Conservation (phyloP, 169 alveolate genomes). For the Babesia divergens region DNA sequence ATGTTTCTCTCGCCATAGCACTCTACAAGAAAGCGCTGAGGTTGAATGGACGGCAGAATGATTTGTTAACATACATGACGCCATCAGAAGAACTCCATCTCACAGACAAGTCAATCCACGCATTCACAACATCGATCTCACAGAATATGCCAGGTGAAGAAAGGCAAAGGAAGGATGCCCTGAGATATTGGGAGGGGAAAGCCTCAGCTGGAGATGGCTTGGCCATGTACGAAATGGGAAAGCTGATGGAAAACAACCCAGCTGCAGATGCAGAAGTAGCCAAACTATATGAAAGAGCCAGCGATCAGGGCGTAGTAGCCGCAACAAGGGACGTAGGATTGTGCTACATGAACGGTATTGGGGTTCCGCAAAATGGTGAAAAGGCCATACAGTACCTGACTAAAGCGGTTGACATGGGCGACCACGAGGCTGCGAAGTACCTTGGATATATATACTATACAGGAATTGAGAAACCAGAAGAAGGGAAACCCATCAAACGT, state of each 20-base stretch:
- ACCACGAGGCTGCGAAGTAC: constrained; percentile 55
- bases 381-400: constrained; percentile 44
- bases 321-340: constrained; percentile 45
- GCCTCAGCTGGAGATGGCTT: constrained; percentile 26
- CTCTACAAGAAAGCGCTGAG: constrained; percentile 28
- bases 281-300: constrained; percentile 7
- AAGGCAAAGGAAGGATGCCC: constrained; percentile 1
- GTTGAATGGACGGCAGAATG: background rate
- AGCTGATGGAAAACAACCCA: constrained; percentile 38
- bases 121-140: background rate
- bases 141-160: background rate
- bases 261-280: constrained; percentile 13
- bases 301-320: constrained; percentile 38
- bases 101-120: background rate
- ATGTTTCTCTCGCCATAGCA: constrained; percentile 5
- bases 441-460: constrained; percentile 38
- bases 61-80: background rate
- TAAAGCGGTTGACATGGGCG: constrained; percentile 52
- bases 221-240: constrained; percentile 46
- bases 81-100: constrained; percentile 42
- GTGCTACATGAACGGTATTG: constrained; percentile 44
- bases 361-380: constrained; percentile 49
- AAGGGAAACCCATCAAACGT: constrained; percentile 31
- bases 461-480: constrained; percentile 23
- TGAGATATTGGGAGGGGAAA: constrained; percentile 23